These are phyloP conservation scores for Eimeria sp. DNA, from an alignment of 169 alveolate species.

Conservation along the genomic window DNA sequence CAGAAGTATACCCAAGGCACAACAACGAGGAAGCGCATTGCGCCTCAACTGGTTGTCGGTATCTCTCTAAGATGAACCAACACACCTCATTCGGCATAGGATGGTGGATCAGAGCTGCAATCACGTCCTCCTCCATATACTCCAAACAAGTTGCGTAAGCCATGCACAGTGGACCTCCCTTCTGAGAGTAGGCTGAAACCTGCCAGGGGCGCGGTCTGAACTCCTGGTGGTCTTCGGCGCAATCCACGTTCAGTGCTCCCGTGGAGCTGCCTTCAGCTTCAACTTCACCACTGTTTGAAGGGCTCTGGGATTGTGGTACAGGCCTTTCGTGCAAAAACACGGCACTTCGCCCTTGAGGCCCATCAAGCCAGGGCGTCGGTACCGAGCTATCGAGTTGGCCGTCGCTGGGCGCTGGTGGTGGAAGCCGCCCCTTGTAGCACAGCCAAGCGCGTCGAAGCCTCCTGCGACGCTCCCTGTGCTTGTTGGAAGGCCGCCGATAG, in stretches of 20 bases:
- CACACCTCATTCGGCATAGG: conserved; percentile 64
- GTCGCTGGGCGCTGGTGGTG: not conserved
- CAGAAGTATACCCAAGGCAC: not conserved
- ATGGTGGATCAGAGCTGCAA: conserved; percentile 59
- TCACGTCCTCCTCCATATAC: conserved; percentile 43
- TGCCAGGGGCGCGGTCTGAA: conserved; percentile 54
- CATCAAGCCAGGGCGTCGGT: conserved; percentile 63
- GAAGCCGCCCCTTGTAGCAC: conserved; percentile 46
- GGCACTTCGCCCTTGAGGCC: conserved; percentile 24
- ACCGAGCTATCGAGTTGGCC: conserved; percentile 27
- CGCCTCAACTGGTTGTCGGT: not conserved
- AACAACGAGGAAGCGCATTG: not conserved
- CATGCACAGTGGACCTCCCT: conserved; percentile 46
- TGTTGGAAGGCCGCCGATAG: not conserved
- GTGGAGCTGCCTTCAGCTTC: not conserved
- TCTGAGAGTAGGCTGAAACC: not conserved
- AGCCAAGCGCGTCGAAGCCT: conserved; percentile 36
- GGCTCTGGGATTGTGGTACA: not conserved
- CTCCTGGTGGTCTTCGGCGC: not conserved
- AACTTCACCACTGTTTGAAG: not conserved
- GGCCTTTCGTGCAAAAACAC: conserved; percentile 1
- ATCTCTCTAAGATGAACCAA: not conserved
- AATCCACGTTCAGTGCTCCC: not conserved
- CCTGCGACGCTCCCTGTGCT: not conserved
- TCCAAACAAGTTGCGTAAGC: conserved; percentile 31